A percentile compares a stretch with the other conserved stretches of the same genome.
Evolutionary conservation across 2,329 filamentous ascomycete species (phyloP).

Genomic region (Purpureocillium takamizusanense): DNA sequence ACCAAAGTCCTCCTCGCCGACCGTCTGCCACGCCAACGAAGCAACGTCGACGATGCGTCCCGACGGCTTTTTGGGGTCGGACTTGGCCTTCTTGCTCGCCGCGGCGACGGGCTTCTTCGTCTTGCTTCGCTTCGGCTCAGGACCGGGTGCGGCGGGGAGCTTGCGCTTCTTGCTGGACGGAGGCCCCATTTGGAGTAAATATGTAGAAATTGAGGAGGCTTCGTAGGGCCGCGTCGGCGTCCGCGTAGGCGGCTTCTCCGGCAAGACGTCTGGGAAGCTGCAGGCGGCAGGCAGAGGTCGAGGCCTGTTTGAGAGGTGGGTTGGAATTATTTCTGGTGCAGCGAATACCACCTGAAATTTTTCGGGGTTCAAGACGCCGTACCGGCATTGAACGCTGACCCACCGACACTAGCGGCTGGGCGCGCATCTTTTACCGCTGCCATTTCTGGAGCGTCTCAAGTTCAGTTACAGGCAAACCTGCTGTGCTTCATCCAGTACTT

Average conservation of each 20-base stretch:
- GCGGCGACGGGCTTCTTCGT: constrained; percentile 4
- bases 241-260: constrained; percentile 29
- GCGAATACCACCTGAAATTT: constrained; percentile 55
- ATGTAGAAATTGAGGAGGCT: neutral
- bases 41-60: constrained; percentile 31
- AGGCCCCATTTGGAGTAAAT: constrained; percentile 17
- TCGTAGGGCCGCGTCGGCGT: too few species aligned
- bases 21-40: constrained; percentile 55
- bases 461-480: too few species aligned
- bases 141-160: constrained; percentile 20
- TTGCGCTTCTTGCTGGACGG: constrained; percentile 29
- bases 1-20: constrained; percentile 91
- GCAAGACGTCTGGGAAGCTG: constrained; percentile 54
- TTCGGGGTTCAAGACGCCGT: constrained; percentile 65
- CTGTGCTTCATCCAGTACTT: too few species aligned
- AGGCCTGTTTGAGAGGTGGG: constrained; percentile 12
- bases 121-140: constrained; percentile 27
- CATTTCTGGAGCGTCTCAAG: too few species aligned
- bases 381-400: too few species aligned
- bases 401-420: too few species aligned
- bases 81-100: neutral
- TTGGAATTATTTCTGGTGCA: constrained; percentile 20
- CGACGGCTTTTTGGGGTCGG: constrained; percentile 6
- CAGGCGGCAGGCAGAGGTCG: constrained; percentile 50
- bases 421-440: too few species aligned